These are phyloP conservation scores for Alternaria sp. DNA, from an alignment of 2,329 filamentous ascomycete species.

Conservation along the genomic window DNA sequence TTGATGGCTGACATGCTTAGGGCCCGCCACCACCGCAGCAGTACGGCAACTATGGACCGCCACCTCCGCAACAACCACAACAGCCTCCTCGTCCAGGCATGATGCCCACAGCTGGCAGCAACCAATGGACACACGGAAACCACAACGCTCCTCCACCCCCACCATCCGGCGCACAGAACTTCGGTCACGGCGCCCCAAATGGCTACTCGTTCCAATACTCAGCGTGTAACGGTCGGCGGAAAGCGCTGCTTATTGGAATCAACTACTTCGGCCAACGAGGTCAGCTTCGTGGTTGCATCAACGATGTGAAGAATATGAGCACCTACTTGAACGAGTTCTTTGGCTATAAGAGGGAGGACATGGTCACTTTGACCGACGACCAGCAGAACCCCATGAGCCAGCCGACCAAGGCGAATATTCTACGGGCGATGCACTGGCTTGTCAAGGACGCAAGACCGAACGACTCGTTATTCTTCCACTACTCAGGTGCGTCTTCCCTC, in stretches of 20 bases:
- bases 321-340: conserved; percentile 87
- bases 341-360: conserved; percentile 92
- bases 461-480: conserved; percentile 97
- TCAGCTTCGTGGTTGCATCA: conserved; percentile 91
- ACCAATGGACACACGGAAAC: conserved; percentile 58
- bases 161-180: conserved; percentile 60
- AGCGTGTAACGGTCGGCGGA: conserved; percentile 84
- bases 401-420: conserved; percentile 92
- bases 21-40: conserved; percentile 21
- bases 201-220: conserved; percentile 90
- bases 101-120: conserved; percentile 57
- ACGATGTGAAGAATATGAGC: conserved; percentile 98
- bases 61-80: conserved; percentile 26
- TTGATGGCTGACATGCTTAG: neutral
- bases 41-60: conserved; percentile 21
- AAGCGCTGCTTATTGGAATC: conserved; percentile 91
- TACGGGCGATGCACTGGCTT: conserved; percentile 97
- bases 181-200: conserved; percentile 75
- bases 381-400: conserved; percentile 98
- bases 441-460: conserved; percentile 92
- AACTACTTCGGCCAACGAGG: conserved; percentile 95
- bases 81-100: conserved; percentile 51
- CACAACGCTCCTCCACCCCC: conserved; percentile 69
- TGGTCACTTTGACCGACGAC: conserved; percentile 96
- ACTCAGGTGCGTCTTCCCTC: conserved; percentile 72